Base-by-base conservation (phyloP, 2,329 filamentous ascomycete species). In the Leptographium flavum region DNA sequence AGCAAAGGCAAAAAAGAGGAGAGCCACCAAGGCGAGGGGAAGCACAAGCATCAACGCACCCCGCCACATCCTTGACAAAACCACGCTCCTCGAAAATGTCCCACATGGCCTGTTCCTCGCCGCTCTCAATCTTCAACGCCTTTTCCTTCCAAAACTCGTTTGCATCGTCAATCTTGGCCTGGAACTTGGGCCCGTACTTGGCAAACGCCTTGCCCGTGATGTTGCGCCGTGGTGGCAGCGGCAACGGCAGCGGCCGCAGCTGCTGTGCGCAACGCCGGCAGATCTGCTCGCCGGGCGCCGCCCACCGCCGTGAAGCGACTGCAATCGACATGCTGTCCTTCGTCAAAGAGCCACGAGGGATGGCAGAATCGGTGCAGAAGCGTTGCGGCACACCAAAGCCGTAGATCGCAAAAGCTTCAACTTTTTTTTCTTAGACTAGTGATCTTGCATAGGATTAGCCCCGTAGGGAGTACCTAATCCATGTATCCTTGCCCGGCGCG, bases 31-130 rank as follows among this genome's bases (percentile, higher is more conserved):
- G 13, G 4, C 3, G n/a, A 14, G 19, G 4, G 31, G 4, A 22
- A n/a, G 13, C 13, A 32, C 3, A 42, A 31, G 2, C 17, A 15
- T 8, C 4, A 2, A 59, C 72, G 52, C 67, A 86, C 81, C 82
- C 84, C 52, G 83, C 81, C 30, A 83, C 68, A 51, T 85, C 76
- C 55, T 88, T 84, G 49, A 90, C 67, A 51, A 76, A 79, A 37
- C 83, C 85, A 55, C 85, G 70, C 60, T 83, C 78, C 53, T 84
- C 74, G 13, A 92, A 67, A 17, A 81, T 54, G 43, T 76, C 73
- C 63, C 83, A 76, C 44, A 81, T 69, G 50, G 75, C 65, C 38
- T 64, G 64, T 40, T 59, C 46, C 52, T 73, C 61, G 38, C 78
- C 77, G 1, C 60, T 58, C 42, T 64, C 39, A 38, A 81, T 77